These are phyloP conservation scores for Phaeotremella skinneri DNA, from an alignment of 768 basidiomycete species.

Conservation along the genomic window DNA sequence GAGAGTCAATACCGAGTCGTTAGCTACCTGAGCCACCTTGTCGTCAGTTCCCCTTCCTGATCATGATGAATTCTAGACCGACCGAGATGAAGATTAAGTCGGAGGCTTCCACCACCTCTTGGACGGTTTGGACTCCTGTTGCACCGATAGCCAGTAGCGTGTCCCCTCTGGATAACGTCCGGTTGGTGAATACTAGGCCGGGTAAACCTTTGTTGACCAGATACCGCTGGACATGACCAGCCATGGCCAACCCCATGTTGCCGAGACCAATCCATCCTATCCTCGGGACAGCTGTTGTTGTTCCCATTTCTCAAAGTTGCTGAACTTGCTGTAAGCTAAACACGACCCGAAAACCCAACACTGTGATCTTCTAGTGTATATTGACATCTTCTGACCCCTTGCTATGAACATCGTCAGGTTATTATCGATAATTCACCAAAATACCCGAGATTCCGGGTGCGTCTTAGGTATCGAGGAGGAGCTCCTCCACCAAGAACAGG, in stretches of 20 bases:
- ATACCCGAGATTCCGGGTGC: too few species aligned
- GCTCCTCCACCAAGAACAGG: too few species aligned
- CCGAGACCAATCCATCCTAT: conserved; percentile 12
- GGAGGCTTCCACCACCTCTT: conserved; percentile 2
- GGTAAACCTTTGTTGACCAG: background rate
- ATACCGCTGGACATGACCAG: background rate
- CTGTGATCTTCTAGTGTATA: too few species aligned
- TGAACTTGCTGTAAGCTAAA: too few species aligned
- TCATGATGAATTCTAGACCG: background rate
- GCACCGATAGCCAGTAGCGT: background rate
- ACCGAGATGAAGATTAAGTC: conserved; percentile 10
- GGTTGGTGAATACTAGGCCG: conserved; percentile 1
- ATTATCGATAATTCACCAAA: too few species aligned
- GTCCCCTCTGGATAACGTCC: conserved; percentile 9
- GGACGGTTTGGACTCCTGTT: background rate
- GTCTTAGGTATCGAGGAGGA: too few species aligned
- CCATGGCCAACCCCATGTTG: conserved; percentile 9
- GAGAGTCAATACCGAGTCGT: background rate
- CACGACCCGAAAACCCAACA: too few species aligned
- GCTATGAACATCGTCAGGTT: too few species aligned
- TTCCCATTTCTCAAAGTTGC: too few species aligned
- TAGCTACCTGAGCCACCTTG: conserved; percentile 1
- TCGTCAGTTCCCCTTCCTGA: background rate
- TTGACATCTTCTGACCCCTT: too few species aligned
- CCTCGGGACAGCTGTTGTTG: background rate